These are phyloP conservation scores for Neurospora tetraspora DNA, from an alignment of 495 filamentous ascomycete genomes.

Conservation along the genomic window DNA sequence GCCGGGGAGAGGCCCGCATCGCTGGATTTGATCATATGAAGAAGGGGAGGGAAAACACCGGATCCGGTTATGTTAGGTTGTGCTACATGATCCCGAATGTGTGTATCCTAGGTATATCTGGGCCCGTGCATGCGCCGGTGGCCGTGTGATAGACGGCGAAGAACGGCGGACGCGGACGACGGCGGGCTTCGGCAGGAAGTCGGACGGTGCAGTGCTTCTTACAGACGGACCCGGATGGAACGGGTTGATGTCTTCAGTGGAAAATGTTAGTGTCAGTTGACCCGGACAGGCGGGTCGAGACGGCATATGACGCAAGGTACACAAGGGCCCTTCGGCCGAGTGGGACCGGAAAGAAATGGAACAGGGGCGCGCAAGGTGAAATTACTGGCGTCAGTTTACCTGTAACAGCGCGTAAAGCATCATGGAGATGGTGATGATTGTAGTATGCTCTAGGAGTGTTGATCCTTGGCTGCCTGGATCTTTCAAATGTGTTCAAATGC, in stretches of 20 bases:
- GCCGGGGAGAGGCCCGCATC: constrained; percentile 55
- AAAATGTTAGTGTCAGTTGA: not conserved
- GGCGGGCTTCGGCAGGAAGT: not conserved
- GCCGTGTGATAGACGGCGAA: not conserved
- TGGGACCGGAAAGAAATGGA: not conserved
- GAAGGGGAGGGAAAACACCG: not conserved
- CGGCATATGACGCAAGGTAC: not conserved
- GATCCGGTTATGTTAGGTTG: not conserved
- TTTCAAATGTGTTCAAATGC: not conserved
- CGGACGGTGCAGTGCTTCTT: not conserved
- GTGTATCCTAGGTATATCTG: constrained; percentile 8
- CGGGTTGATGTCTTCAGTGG: not conserved
- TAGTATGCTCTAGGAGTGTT: not conserved
- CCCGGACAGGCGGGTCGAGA: not conserved
- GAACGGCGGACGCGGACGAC: not conserved
- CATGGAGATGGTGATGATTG: not conserved
- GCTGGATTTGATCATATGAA: constrained; percentile 31
- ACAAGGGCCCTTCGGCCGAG: not conserved
- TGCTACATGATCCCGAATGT: not conserved
- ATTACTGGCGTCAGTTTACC: not conserved
- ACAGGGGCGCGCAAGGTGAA: not conserved
- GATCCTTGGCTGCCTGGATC: not conserved
- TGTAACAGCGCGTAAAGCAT: not conserved
- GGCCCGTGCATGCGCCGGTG: not conserved
- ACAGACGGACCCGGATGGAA: not conserved